These are phyloP conservation scores for Torulaspora gathmanii DNA, from an alignment of 805 yeast genomes.

Conservation along the genomic window DNA sequence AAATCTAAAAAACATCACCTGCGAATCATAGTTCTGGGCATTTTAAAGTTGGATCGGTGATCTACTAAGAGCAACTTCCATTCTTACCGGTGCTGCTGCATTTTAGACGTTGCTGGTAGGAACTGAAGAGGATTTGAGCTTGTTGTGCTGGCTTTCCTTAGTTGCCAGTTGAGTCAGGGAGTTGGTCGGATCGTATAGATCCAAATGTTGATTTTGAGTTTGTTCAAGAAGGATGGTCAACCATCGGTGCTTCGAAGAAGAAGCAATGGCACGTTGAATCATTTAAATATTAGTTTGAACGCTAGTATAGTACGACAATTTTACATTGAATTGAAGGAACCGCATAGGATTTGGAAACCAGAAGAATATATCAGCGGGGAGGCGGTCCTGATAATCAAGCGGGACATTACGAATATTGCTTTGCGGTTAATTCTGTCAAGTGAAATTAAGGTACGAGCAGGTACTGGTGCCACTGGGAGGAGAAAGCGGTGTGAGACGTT, in stretches of 20 bases:
- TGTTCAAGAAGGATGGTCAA: conserved; percentile 13
- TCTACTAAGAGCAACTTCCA: too few species aligned
- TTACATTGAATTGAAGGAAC: conserved; percentile 64
- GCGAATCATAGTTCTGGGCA: not conserved
- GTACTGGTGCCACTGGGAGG: conserved; percentile 45
- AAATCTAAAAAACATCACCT: not conserved
- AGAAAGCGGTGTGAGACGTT: conserved; percentile 47
- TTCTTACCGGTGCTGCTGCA: too few species aligned
- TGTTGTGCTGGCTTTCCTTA: not conserved
- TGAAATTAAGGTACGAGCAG: conserved; percentile 48
- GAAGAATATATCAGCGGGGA: conserved; percentile 71
- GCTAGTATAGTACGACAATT: conserved; percentile 50
- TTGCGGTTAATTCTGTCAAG: conserved; percentile 55
- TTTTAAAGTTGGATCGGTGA: too few species aligned
- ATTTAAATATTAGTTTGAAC: conserved; percentile 11
- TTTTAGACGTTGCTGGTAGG: too few species aligned
- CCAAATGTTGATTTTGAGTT: conserved; percentile 11
- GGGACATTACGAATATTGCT: conserved; percentile 46
- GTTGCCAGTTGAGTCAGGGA: not conserved
- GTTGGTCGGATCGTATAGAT: not conserved
- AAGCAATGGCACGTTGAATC: conserved; percentile 22
- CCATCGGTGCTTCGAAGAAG: conserved; percentile 19
- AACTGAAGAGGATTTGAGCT: not conserved
- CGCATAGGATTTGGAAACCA: conserved; percentile 74
- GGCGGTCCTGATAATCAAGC: conserved; percentile 51